Evolutionary conservation across 805 yeast species (phyloP), one percentile per base, ranked within the genome.

Genomic region (Spathaspora passalidarum): DNA sequence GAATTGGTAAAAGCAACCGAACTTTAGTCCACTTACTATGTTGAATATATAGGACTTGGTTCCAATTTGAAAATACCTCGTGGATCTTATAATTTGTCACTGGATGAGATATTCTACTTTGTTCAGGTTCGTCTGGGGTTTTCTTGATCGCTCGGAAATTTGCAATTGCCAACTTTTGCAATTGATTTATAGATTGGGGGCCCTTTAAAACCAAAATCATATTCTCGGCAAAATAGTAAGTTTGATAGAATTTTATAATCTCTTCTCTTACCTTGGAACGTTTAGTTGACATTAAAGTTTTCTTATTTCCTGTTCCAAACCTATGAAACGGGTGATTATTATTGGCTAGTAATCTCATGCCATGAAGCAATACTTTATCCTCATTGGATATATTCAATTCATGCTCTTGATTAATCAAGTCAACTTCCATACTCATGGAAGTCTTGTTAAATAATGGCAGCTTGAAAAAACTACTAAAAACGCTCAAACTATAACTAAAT

Each of bases 351-450:
- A 81, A 47, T 40, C 84, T 70, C 5, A 78, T 57, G 0, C 83
- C 87, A 51, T 86, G 89, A 49, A 75, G 81, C 23, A 82, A 53
- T 0, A 79, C 57, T 56, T 83, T 82, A 4, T 68, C 71, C 0
- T 51, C 11, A 11, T 66, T 62, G 1, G 69, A 54, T 11, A 71
- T 63, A 50, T 86, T 86, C n/a, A 73, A 69, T 3, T 61, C 63
- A 56, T 86, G 91, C 52, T 86, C 95, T 55, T 80, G 82, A 51
- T 84, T 79, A 26, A 86, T 73, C 0, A 88, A 82, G 40, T 68
- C 63, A 0, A 84, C 67, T 59, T 86, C 92, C 42, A 72, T 68
- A 29, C 68, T 65, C 10, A 79, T 65, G 36, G 63, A 56, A 2
- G 52, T 52, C 10, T 67, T 63, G 37, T 69, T 63, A 53, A 86